Conservation (phyloP, 805 yeast species). For the Metschnikowia matae region DNA sequence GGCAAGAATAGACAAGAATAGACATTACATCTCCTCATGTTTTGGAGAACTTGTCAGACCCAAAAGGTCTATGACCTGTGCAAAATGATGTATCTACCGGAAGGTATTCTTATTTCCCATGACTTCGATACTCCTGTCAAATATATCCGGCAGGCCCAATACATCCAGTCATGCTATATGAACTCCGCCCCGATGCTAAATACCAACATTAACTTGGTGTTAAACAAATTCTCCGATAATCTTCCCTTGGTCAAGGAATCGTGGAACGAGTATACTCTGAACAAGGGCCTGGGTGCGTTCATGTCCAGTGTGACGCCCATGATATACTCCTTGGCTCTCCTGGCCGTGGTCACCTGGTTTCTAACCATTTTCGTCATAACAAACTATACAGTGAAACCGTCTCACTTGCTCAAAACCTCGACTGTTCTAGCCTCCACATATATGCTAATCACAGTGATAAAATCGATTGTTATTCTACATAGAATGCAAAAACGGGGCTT, state of each 20-base stretch:
- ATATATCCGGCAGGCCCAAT: conserved; percentile 23
- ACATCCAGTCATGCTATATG: conserved; percentile 31
- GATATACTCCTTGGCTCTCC: conserved; percentile 57
- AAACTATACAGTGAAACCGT: conserved; percentile 60
- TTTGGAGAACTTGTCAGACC: conserved; percentile 28
- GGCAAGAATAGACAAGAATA: too few relatives aligned
- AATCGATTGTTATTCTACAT: conserved; percentile 44
- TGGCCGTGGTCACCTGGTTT: conserved; percentile 61
- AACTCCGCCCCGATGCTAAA: conserved; percentile 34
- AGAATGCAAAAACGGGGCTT: conserved; percentile 45
- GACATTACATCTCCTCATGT: conserved; percentile 19
- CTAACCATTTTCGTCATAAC: conserved; percentile 62
- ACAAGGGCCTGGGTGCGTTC: conserved; percentile 39
- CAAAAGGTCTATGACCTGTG: conserved; percentile 30
- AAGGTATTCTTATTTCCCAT: conserved; percentile 34
- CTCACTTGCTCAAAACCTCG: conserved; percentile 47
- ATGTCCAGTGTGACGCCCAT: conserved; percentile 57
- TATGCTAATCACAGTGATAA: conserved; percentile 46
- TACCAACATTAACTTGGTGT: conserved; percentile 33
- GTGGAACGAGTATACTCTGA: conserved; percentile 45
- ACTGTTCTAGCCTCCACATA: conserved; percentile 53
- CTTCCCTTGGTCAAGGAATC: conserved; percentile 44
- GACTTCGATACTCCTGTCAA: conserved; percentile 18
- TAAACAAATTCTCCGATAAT: conserved; percentile 23
- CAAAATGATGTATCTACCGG: conserved; percentile 24